phyloP scores from a whole-genome alignment of 306 rosid genomes.

The Rosa rugosa region DNA sequence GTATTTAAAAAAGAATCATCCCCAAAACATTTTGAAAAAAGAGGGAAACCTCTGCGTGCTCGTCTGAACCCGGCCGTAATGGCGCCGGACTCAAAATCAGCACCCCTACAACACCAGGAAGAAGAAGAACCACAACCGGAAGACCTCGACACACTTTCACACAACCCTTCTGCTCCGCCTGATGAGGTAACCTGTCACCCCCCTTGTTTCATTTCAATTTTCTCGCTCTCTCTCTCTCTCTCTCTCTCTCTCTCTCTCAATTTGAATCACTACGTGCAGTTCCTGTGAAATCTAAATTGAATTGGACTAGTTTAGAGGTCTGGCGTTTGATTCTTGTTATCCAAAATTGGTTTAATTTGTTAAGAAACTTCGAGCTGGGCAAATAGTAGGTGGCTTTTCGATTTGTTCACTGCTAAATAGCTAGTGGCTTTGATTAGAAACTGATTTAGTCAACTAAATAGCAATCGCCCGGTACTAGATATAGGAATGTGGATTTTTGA shows the following conservation, averaged over 20 bases:
- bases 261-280: neutral
- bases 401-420: neutral
- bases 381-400: neutral
- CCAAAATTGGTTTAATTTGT: neutral
- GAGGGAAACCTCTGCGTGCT: neutral
- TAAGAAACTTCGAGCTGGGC: neutral
- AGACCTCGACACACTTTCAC: slow-evolving; percentile 39
- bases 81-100: slow-evolving; percentile 43
- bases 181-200: slow-evolving; percentile 45
- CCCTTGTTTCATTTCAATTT: slow-evolving; percentile 4
- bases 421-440: neutral
- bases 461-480: neutral
- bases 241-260: neutral
- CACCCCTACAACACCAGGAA: slow-evolving; percentile 29
- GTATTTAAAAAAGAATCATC: too few species aligned
- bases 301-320: neutral
- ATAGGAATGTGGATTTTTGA: neutral
- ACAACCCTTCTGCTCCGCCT: slow-evolving; percentile 66
- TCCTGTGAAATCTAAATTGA: neutral
- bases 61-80: slow-evolving; percentile 18
- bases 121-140: slow-evolving; percentile 20
- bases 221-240: neutral
- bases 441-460: neutral
- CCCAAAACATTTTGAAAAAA: slow-evolving; percentile 10
- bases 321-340: slow-evolving; percentile 1